Conservation (phyloP, 306 rosid species). For the Pterocarpus macrocarpus region DNA sequence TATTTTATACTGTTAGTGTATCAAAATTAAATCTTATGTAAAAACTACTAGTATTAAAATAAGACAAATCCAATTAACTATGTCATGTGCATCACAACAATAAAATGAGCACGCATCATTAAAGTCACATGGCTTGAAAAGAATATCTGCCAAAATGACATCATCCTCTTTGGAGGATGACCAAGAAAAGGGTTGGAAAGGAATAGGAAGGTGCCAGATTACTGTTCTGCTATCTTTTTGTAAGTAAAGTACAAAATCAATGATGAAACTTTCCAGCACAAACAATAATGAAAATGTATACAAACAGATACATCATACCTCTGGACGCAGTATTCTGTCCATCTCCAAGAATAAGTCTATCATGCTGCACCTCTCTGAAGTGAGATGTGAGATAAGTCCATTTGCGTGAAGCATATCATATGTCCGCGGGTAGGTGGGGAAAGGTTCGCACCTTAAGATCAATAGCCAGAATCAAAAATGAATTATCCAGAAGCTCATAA, state of each 20-base stretch:
- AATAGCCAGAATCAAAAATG: constrained; percentile 46
- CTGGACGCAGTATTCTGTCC: constrained; percentile 97
- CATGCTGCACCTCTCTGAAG: constrained; percentile 81
- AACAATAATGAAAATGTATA: constrained; percentile 34
- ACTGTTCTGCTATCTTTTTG: constrained; percentile 10
- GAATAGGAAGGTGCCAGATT: constrained; percentile 38
- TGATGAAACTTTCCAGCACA: constrained; percentile 19
- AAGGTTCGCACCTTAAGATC: constrained; percentile 90
- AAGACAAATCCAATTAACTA: constrained; percentile 19
- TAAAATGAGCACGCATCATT: constrained; percentile 36
- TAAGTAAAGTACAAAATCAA: constrained; percentile 9
- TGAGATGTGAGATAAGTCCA: constrained; percentile 80
- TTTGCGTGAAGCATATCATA: constrained; percentile 92
- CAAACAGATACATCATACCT: constrained; percentile 59
- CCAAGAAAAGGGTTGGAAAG: constrained; percentile 13
- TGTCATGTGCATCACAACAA: constrained; percentile 32
- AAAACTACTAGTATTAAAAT: constrained; percentile 29
- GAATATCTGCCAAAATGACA: constrained; percentile 27
- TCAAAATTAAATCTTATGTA: too few relatives aligned
- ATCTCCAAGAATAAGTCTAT: constrained; percentile 87
- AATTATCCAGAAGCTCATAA: constrained; percentile 27
- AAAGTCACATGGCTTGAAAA: constrained; percentile 28
- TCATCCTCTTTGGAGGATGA: constrained; percentile 36
- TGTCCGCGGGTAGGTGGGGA: constrained; percentile 97
- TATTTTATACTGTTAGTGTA: too few relatives aligned